phyloP scores from a whole-genome alignment of 768 basidiomycete genomes.

The Phaeolepiota aurea region DNA sequence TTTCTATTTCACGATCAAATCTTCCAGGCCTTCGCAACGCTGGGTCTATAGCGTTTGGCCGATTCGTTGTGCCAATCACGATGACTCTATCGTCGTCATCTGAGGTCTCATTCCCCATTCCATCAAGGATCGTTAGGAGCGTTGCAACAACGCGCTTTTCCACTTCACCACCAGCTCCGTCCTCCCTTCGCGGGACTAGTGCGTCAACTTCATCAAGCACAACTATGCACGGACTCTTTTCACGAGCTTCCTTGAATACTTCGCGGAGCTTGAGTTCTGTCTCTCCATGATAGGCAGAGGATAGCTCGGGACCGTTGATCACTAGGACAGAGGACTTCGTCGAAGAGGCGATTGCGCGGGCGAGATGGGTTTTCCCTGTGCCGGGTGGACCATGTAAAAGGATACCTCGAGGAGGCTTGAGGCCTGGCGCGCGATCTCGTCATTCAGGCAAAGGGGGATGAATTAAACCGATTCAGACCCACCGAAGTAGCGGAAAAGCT shows the following conservation, averaged over 20 bases:
- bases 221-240: constrained; percentile 83
- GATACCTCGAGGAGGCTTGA: constrained; percentile 96
- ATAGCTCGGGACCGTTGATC: constrained; percentile 92
- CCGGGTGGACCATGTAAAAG: constrained; percentile 94
- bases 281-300: constrained; percentile 95
- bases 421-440: constrained; percentile 43
- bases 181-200: constrained; percentile 84
- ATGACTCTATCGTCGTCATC: constrained; percentile 60
- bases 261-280: constrained; percentile 87
- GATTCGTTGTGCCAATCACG: constrained; percentile 93
- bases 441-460: constrained; percentile 4
- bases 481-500: constrained; percentile 25
- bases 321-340: constrained; percentile 83
- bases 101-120: constrained; percentile 52
- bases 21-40: constrained; percentile 83
- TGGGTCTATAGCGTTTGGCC: constrained; percentile 93
- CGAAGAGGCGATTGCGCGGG: constrained; percentile 87
- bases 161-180: constrained; percentile 87
- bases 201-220: constrained; percentile 97
- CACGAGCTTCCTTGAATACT: constrained; percentile 79
- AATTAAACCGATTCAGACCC: constrained; percentile 9
- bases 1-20: constrained; percentile 94
- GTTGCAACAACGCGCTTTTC: constrained; percentile 96
- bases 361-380: constrained; percentile 96
- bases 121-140: constrained; percentile 89